Evolutionary conservation across 305 asterid genomes (phyloP).

Genomic region (Petunia hybrid): DNA sequence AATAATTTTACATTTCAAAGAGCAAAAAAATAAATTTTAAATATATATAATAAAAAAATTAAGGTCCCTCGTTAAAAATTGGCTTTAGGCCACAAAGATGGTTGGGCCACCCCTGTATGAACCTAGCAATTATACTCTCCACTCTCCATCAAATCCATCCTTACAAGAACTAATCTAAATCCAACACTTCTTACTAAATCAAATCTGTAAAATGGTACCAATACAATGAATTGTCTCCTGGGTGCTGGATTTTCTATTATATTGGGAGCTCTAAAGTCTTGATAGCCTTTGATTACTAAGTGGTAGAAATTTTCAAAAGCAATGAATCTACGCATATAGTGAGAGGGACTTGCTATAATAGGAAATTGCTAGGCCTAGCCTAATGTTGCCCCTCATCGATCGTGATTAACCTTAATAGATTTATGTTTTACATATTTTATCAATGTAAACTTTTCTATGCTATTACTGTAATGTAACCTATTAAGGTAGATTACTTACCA

Average conservation of each 20-base stretch:
- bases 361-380: background rate
- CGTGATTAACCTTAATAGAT: background rate
- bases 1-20: too few relatives aligned
- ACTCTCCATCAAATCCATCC: background rate
- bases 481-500: background rate
- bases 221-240: background rate
- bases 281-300: conserved; percentile 5
- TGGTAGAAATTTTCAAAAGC: background rate
- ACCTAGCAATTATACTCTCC: too few relatives aligned
- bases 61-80: too few relatives aligned
- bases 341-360: background rate
- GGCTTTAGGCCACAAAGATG: too few relatives aligned
- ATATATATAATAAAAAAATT: too few relatives aligned
- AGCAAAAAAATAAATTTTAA: too few relatives aligned
- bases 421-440: background rate
- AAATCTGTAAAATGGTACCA: background rate
- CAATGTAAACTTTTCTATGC: too few relatives aligned
- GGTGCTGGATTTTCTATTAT: background rate
- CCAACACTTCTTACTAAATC: background rate
- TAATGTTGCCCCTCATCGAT: background rate
- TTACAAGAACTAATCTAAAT: background rate
- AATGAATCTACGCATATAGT: background rate
- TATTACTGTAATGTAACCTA: background rate
- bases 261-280: conserved; percentile 6
- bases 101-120: too few relatives aligned